Conservation (phyloP, 2,329 filamentous ascomycete species). For the Aureobasidium sp. region DNA sequence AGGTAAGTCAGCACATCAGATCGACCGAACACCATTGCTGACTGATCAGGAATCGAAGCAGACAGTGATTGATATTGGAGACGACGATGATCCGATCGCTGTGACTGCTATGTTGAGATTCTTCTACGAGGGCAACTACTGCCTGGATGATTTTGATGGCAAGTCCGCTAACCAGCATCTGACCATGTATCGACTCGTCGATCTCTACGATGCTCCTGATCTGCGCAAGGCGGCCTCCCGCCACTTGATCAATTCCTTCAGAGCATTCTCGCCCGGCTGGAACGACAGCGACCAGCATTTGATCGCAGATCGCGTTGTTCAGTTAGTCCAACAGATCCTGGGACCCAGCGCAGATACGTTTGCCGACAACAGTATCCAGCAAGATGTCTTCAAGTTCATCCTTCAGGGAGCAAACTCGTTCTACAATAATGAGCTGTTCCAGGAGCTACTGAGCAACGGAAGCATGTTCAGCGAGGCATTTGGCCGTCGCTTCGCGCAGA, state of each 20-base stretch:
- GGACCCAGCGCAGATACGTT: neutral
- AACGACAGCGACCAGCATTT: neutral
- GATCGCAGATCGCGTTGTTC: neutral
- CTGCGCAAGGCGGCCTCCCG: neutral
- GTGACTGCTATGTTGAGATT: neutral
- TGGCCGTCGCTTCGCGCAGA: neutral
- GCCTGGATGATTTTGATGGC: no score
- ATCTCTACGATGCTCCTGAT: neutral
- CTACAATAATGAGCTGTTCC: neutral
- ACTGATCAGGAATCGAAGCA: neutral
- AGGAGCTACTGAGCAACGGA: neutral
- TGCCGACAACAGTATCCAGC: neutral
- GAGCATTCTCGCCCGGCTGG: neutral
- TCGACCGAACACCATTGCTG: neutral
- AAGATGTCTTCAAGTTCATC: neutral
- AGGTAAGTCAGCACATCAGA: neutral
- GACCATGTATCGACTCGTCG: neutral
- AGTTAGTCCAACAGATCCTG: neutral
- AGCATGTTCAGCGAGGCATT: neutral
- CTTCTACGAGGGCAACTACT: neutral
- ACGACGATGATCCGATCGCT: neutral
- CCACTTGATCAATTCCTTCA: neutral
- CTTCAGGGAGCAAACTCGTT: neutral
- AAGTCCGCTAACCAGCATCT: neutral
- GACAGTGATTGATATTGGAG: neutral